Evolutionary conservation across 495 filamentous ascomycete species (phyloP).

Genomic region (Extremus antarcticus): DNA sequence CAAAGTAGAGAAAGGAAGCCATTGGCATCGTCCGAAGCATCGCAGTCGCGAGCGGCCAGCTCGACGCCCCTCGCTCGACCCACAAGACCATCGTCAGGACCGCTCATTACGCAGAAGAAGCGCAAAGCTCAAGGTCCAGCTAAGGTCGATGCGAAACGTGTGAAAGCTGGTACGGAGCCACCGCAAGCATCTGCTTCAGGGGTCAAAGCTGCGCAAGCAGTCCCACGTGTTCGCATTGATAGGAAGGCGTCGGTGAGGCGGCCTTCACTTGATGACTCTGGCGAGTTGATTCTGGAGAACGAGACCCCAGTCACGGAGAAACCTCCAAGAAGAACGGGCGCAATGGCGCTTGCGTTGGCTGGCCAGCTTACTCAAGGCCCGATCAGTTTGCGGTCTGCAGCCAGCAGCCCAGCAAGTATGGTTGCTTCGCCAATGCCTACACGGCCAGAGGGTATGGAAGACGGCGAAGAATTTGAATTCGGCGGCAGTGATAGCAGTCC

Average conservation of each 20-base stretch:
- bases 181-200: not conserved
- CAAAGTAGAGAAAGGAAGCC: not conserved
- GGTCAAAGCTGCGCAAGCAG: not conserved
- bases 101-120: constrained; percentile 9
- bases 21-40: not conserved
- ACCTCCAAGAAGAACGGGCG: not conserved
- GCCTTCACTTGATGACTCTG: constrained; percentile 6
- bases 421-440: not conserved
- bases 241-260: constrained; percentile 11
- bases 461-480: constrained; percentile 3
- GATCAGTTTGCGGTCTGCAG: constrained; percentile 9
- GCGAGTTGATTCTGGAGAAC: constrained; percentile 15
- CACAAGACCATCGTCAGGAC: not conserved
- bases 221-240: constrained; percentile 9
- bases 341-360: constrained; percentile 9
- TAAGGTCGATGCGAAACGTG: constrained; percentile 3
- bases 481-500: not conserved
- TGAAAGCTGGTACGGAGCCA: constrained; percentile 2
- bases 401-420: constrained; percentile 4
- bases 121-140: constrained; percentile 1
- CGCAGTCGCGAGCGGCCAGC: not conserved
- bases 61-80: constrained; percentile 2
- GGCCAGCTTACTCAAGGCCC: constrained; percentile 9
- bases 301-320: constrained; percentile 6
- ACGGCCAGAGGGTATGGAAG: not conserved